Conservation (phyloP, 1,284 basidiomycete genomes). For the Xerocomus amazonicus region DNA sequence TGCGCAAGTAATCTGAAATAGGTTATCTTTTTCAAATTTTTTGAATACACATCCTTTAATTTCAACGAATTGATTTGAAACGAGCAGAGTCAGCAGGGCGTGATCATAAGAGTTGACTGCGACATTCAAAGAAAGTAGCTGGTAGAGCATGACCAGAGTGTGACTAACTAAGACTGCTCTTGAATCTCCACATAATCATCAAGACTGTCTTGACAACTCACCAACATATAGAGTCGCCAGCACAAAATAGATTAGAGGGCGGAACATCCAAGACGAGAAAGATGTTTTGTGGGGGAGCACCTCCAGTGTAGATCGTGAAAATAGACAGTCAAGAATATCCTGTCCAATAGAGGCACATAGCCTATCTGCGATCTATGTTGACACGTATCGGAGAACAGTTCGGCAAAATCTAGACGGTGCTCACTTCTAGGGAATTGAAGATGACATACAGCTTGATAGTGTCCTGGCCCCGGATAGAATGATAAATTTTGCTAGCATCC, state of each 20-base stretch:
- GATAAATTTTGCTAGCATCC: constrained; percentile 98
- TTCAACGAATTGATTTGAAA: constrained; percentile 99
- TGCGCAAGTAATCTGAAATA: constrained; percentile 99
- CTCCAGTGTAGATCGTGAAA: constrained; percentile 87
- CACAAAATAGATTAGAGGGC: constrained; percentile 83
- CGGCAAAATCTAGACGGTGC: constrained; percentile 16
- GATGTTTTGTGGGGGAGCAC: constrained; percentile 62
- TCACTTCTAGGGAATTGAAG: constrained; percentile 94
- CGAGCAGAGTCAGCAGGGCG: constrained; percentile 87
- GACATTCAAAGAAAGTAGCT: constrained; percentile 93
- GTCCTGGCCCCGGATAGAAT: constrained; percentile 97
- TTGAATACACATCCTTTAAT: constrained; percentile 99
- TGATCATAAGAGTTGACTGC: constrained; percentile 99
- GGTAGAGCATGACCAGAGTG: constrained; percentile 95
- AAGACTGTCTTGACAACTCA: constrained; percentile 36
- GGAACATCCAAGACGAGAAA: constrained; percentile 59
- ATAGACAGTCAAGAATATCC: constrained; percentile 94
- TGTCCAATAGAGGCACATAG: constrained; percentile 97
- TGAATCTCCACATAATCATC: not conserved
- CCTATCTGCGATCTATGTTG: constrained; percentile 83
- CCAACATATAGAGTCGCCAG: constrained; percentile 84
- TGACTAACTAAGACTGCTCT: constrained; percentile 65
- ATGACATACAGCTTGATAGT: constrained; percentile 99
- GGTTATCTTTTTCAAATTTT: constrained; percentile 98
- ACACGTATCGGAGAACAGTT: not conserved